phyloP scores from a whole-genome alignment of 192 early-diverging fungal genomes.

The Podochytrium sp. region DNA sequence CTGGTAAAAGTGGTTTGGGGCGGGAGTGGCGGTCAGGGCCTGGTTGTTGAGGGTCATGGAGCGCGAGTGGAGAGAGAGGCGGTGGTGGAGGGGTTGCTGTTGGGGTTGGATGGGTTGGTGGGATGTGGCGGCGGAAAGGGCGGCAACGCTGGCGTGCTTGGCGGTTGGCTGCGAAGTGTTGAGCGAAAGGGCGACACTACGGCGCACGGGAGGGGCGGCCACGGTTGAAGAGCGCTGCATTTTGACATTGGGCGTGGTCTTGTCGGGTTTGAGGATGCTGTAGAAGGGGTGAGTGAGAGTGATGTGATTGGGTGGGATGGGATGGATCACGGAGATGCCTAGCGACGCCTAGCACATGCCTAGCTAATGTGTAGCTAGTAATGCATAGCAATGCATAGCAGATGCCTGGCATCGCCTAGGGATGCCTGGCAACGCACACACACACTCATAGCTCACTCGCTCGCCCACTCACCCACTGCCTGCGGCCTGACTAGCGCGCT shows the following conservation, averaged over 20 bases:
- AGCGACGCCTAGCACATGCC: no score
- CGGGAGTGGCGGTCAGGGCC: constrained; percentile 7
- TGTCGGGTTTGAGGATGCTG: no score
- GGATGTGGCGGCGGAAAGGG: background rate
- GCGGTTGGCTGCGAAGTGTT: background rate
- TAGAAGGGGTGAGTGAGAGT: no score
- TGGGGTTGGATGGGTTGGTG: background rate
- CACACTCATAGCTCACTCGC: background rate
- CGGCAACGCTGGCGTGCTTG: background rate
- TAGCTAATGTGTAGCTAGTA: background rate
- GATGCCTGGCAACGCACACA: background rate
- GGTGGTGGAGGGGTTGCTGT: background rate
- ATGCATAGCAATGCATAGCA: background rate
- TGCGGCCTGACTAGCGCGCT: background rate
- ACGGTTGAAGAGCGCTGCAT: constrained; percentile 20
- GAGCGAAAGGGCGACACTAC: background rate
- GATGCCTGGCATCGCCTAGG: background rate
- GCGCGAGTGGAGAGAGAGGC: constrained; percentile 11
- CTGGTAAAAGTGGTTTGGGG: constrained; percentile 31
- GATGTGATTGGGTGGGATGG: no score
- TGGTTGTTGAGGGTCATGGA: constrained; percentile 3
- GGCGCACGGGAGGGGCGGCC: background rate
- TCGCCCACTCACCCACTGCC: background rate
- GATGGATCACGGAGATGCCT: no score
- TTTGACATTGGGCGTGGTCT: no score